Evolutionary conservation across 805 yeast genomes (phyloP), one percentile per base, ranked within the genome.

Genomic region (Jamesozyma hellenica): DNA sequence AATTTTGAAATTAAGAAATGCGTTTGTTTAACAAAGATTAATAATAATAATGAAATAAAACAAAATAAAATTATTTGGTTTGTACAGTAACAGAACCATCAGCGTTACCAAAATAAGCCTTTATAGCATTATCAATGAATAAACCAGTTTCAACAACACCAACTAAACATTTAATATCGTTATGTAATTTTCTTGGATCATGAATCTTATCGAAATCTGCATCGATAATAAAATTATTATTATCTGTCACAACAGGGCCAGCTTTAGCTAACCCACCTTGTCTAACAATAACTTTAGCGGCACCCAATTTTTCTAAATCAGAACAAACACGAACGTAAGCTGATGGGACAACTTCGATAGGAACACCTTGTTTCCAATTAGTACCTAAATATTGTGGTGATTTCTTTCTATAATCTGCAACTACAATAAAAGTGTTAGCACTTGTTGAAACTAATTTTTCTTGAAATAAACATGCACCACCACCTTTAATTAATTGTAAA

Each of bases 101-200:
- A 32, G 76, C 70, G 57, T 85, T 86, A 35, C 98, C 98, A 57
- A 92, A 84, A 63, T 88, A 92, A 6, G 90, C 92, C 58, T 74
- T 82, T 36, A 66, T 66, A 21, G 94, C 90, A 35, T 70, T 66
- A 38, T 70, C 69, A 34, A 77, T 74, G 65, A 92, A 92, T 45
- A 92, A 67, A 1, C 98, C 98, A 9, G 95, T 88, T 63, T 92
- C 98, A 13, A 92, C 96, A 23, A 92, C 96, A 34, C 98, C 98
- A 18, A 86, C 83, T 52, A 90, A 65, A 38, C 68, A 57, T 62
- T 83, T 86, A 60, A 92, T 77, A 51, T 75, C 60, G 28, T 57
- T 45, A 58, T 88, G 88, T 49, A 92, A 71, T 11, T 49, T 52
- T 26, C 52, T 58, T 16, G 77, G 74, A 39, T 66, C 57, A 32